Conservation (phyloP, 345 rosid genomes). For the Bruguiera parviflora region DNA sequence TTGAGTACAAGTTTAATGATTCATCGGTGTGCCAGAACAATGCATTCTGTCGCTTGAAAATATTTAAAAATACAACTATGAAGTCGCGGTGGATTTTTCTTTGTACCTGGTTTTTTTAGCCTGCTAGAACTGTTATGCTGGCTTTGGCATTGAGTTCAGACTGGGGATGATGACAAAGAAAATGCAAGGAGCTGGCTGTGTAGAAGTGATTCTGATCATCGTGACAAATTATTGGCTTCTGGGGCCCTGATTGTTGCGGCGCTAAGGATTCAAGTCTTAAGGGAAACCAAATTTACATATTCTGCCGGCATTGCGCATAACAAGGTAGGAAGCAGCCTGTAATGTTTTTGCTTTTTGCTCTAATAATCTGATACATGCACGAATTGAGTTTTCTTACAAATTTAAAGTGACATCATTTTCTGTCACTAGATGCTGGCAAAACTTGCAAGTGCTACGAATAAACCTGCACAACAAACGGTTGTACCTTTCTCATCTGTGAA, state of each 20-base stretch:
- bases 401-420: conserved; percentile 1
- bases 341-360: background rate
- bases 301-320: conserved; percentile 97
- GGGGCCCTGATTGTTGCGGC: conserved; percentile 76
- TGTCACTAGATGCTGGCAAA: conserved; percentile 79
- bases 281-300: conserved; percentile 77
- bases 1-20: too few relatives aligned
- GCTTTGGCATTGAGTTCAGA: conserved; percentile 36
- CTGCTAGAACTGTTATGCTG: conserved; percentile 5
- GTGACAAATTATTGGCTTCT: conserved; percentile 81
- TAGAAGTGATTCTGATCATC: conserved; percentile 52
- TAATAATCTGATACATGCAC: background rate
- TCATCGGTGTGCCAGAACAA: too few relatives aligned
- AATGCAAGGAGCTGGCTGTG: conserved; percentile 61
- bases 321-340: conserved; percentile 39
- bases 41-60: too few relatives aligned
- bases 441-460: conserved; percentile 94
- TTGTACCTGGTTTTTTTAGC: background rate
- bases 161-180: conserved; percentile 45
- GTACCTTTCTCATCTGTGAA: conserved; percentile 75
- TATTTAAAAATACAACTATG: background rate
- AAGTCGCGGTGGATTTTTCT: background rate
- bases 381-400: background rate
- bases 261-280: conserved; percentile 74
- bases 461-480: conserved; percentile 94